These are phyloP conservation scores for Phytophthora vignae DNA, from an alignment of 352 stramenopile species.

Conservation along the genomic window DNA sequence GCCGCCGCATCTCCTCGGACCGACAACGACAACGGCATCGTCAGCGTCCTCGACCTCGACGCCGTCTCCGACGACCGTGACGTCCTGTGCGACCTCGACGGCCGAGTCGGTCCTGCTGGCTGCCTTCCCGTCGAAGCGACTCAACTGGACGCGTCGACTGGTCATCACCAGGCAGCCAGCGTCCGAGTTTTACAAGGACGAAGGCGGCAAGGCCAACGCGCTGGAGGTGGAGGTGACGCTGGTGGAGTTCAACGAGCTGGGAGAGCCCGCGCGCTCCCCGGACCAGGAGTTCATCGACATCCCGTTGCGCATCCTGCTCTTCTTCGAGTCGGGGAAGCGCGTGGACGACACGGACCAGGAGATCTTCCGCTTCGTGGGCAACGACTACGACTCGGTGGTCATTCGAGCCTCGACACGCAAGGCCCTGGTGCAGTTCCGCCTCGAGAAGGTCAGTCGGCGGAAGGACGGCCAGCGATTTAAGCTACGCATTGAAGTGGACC, in stretches of 20 bases:
- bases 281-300: conserved; percentile 86
- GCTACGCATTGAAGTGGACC: conserved; percentile 84
- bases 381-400: conserved; percentile 87
- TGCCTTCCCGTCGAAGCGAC: conserved; percentile 39
- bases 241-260: conserved; percentile 78
- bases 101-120: conserved; percentile 6
- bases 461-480: conserved; percentile 90
- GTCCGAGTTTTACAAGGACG: conserved; percentile 91
- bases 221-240: conserved; percentile 83
- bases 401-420: conserved; percentile 71
- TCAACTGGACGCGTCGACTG: conserved; percentile 72
- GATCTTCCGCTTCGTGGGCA: conserved; percentile 88
- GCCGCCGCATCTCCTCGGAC: conserved; percentile 31
- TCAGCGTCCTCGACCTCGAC: conserved; percentile 16
- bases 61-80: conserved; percentile 12
- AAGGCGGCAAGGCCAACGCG: conserved; percentile 87
- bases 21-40: conserved; percentile 14
- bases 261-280: conserved; percentile 67
- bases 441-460: conserved; percentile 87
- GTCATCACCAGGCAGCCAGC: conserved; percentile 88
- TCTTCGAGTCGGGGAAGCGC: conserved; percentile 87
- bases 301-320: conserved; percentile 79
- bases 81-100: conserved; percentile 12
- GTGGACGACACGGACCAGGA: conserved; percentile 88
- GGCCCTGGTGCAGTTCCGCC: conserved; percentile 77